Percentiles rank a stretch among this genome's conserved stretches.
phyloP scores from a whole-genome alignment of 2,329 filamentous ascomycete genomes.

The Calonectria pauciramosa region DNA sequence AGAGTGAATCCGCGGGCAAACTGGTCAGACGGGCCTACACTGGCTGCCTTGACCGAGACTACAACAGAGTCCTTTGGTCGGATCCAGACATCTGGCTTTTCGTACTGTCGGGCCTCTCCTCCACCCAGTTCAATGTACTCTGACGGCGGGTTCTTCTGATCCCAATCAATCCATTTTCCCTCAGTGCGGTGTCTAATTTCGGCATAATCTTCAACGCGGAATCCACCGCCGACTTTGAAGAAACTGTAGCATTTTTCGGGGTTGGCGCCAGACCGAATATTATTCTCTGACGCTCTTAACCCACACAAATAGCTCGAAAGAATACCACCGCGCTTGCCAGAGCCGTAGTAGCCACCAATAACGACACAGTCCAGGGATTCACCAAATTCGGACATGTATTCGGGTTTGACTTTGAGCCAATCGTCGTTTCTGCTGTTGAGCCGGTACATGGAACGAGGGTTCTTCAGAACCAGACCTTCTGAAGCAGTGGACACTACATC shows the following conservation, averaged over 20 bases:
- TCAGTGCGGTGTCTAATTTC: slow-evolving; percentile 87
- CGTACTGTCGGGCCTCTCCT: slow-evolving; percentile 76
- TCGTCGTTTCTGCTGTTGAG: slow-evolving; percentile 93
- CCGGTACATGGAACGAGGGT: slow-evolving; percentile 87
- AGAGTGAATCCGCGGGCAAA: slow-evolving; percentile 85
- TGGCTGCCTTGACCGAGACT: slow-evolving; percentile 89
- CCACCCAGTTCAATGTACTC: slow-evolving; percentile 87
- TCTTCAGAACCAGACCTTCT: slow-evolving; percentile 94
- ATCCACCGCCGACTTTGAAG: slow-evolving; percentile 97
- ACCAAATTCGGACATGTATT: slow-evolving; percentile 97
- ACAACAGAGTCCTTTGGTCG: slow-evolving; percentile 89
- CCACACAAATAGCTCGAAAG: slow-evolving; percentile 94
- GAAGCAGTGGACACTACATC: slow-evolving; percentile 88
- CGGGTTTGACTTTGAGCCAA: slow-evolving; percentile 99
- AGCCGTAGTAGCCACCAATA: slow-evolving; percentile 93
- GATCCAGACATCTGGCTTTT: slow-evolving; percentile 94
- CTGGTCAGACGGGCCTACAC: slow-evolving; percentile 79
- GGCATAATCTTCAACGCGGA: slow-evolving; percentile 86
- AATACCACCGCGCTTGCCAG: slow-evolving; percentile 84
- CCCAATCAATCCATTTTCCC: slow-evolving; percentile 92
- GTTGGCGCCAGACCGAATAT: slow-evolving; percentile 70
- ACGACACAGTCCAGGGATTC: slow-evolving; percentile 92
- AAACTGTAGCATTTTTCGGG: slow-evolving; percentile 91
- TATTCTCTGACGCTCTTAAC: slow-evolving; percentile 79
- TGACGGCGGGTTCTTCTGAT: slow-evolving; percentile 80